These are phyloP conservation scores for Boletus tomentosulus DNA, from an alignment of 768 basidiomycete genomes.

Conservation along the genomic window DNA sequence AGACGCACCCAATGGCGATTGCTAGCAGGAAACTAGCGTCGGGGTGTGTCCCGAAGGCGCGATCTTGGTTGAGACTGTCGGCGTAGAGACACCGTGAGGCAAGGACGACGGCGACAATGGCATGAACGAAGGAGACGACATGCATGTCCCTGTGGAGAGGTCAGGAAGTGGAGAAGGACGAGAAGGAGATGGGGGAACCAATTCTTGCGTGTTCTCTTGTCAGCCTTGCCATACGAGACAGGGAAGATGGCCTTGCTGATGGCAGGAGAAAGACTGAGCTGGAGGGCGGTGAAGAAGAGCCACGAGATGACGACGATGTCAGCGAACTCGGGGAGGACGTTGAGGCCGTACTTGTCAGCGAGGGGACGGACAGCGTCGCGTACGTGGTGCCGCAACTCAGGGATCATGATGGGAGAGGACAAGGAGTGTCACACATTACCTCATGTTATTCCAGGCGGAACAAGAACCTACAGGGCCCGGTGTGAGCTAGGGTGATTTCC, in stretches of 20 bases:
- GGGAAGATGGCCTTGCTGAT: conserved; percentile 47
- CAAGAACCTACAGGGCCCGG: conserved; percentile 10
- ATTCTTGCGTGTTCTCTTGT: conserved; percentile 48
- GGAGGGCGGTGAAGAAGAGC: conserved; percentile 53
- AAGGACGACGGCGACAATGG: conserved; percentile 61
- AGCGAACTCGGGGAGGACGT: conserved; percentile 52
- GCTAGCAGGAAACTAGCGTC: conserved; percentile 55
- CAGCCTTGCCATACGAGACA: conserved; percentile 45
- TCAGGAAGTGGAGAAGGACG: background rate
- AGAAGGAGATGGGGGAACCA: conserved; percentile 40
- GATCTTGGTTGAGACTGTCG: conserved; percentile 50
- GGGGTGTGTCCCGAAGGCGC: conserved; percentile 73
- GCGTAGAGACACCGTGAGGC: conserved; percentile 51
- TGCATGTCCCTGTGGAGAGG: conserved; percentile 53
- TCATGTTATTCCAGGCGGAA: conserved; percentile 8
- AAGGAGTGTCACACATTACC: conserved; percentile 10
- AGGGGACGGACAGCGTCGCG: conserved; percentile 29
- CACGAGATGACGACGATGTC: conserved; percentile 52
- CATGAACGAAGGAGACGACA: conserved; percentile 70
- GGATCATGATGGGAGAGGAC: conserved; percentile 19
- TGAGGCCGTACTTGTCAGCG: conserved; percentile 41
- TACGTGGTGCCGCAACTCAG: conserved; percentile 26
- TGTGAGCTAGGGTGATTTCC: conserved; percentile 1
- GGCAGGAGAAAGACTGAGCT: conserved; percentile 54
- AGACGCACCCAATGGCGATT: conserved; percentile 63